Conservation (phyloP, 768 basidiomycete species). For the Daedaleopsis sinensis region DNA sequence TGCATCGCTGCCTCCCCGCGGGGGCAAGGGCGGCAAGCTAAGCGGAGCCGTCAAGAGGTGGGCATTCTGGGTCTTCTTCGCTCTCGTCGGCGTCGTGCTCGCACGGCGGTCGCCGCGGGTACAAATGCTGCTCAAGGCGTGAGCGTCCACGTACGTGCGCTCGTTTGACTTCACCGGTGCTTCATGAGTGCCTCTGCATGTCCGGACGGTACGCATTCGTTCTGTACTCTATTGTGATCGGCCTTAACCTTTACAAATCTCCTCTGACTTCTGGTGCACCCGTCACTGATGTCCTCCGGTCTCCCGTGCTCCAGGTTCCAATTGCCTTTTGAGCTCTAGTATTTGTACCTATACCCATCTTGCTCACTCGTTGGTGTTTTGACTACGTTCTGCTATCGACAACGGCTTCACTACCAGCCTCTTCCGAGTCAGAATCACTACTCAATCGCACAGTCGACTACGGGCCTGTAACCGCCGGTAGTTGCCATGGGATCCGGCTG, state of each 20-base stretch:
- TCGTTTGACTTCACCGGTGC: not conserved
- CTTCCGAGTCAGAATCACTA: no score
- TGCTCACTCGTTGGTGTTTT: no score
- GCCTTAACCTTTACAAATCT: no score
- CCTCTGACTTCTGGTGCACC: not conserved
- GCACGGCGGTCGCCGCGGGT: slow-evolving; percentile 6
- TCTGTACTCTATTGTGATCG: no score
- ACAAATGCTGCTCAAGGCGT: not conserved
- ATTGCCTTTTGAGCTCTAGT: no score
- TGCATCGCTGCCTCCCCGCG: slow-evolving; percentile 12
- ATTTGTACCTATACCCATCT: no score
- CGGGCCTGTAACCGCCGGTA: slow-evolving; percentile 6
- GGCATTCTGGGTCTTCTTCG: slow-evolving; percentile 19
- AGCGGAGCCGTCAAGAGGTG: slow-evolving; percentile 15
- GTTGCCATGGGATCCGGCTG: slow-evolving; percentile 8
- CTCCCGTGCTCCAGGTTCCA: not conserved
- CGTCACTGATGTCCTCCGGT: not conserved
- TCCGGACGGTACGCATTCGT: no score
- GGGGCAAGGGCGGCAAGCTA: not conserved
- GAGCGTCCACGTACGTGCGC: not conserved
- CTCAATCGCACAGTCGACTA: not conserved
- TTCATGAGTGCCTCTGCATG: no score
- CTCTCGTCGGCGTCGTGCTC: slow-evolving; percentile 18
- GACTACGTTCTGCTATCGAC: no score
- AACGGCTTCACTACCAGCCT: no score